A percentile compares a stretch with the other conserved stretches of the same genome.
Evolutionary conservation across 1,284 basidiomycete species (phyloP).

Genomic region (Naganishia albida): DNA sequence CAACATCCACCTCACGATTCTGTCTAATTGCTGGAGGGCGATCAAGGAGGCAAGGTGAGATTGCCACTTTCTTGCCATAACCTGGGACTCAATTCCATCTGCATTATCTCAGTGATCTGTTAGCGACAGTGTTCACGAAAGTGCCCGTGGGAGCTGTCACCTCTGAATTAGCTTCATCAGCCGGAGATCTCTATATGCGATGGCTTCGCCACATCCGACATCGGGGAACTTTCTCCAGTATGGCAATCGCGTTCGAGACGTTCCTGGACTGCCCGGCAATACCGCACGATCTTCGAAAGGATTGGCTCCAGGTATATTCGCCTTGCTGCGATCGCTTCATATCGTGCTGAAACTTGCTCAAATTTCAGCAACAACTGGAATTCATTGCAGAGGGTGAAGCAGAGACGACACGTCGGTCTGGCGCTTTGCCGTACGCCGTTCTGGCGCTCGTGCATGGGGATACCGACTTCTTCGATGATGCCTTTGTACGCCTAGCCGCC

Average conservation of each 20-base stretch:
- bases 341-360: background rate
- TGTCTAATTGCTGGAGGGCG: slow-evolving; percentile 53
- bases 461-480: slow-evolving; percentile 40
- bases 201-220: slow-evolving; percentile 54
- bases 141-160: slow-evolving; percentile 31
- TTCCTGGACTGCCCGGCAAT: slow-evolving; percentile 36
- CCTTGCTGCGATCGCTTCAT: background rate
- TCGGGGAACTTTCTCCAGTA: slow-evolving; percentile 51
- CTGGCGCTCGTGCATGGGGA: slow-evolving; percentile 46
- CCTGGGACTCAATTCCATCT: background rate
- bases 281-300: slow-evolving; percentile 33
- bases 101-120: slow-evolving; percentile 42
- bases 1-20: slow-evolving; percentile 44
- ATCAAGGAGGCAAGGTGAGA: slow-evolving; percentile 50
- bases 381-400: slow-evolving; percentile 45
- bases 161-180: slow-evolving; percentile 15
- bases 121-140: slow-evolving; percentile 40
- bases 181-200: slow-evolving; percentile 42
- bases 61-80: too few species aligned
- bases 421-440: slow-evolving; percentile 49
- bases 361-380: slow-evolving; percentile 41
- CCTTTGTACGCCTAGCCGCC: slow-evolving; percentile 39
- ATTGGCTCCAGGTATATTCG: slow-evolving; percentile 46
- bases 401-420: slow-evolving; percentile 52
- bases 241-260: slow-evolving; percentile 44